Conservation (phyloP, 164 flowering plant genomes). For the Nelumbo lutea region DNA sequence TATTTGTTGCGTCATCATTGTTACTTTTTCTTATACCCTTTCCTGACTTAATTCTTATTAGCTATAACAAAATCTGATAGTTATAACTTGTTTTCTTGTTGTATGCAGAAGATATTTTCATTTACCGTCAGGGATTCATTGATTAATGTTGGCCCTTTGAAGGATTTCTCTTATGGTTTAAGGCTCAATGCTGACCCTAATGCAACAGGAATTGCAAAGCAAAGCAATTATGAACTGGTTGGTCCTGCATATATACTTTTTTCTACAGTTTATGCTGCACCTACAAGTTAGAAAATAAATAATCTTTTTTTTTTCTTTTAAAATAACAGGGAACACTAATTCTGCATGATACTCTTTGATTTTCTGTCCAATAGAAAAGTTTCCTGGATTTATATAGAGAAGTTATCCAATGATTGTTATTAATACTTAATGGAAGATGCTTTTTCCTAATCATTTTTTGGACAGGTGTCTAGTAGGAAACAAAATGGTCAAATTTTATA, state of each 20-base stretch:
- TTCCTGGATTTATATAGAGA: background rate
- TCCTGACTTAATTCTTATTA: too few relatives aligned
- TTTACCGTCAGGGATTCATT: slow-evolving; percentile 95
- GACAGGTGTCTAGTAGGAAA: background rate
- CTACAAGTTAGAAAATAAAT: background rate
- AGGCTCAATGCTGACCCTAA: slow-evolving; percentile 88
- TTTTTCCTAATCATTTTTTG: background rate
- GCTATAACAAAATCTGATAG: too few relatives aligned
- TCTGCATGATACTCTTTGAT: background rate
- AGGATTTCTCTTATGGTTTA: slow-evolving; percentile 90
- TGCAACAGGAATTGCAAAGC: slow-evolving; percentile 88
- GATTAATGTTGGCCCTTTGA: slow-evolving; percentile 88
- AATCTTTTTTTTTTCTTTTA: background rate
- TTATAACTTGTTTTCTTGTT: slow-evolving; percentile 10
- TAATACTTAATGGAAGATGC: background rate
- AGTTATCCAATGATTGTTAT: background rate
- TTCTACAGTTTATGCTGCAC: background rate
- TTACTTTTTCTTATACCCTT: too few relatives aligned
- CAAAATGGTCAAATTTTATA: too few relatives aligned
- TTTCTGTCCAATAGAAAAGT: background rate
- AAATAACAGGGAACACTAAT: too few relatives aligned
- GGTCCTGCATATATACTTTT: slow-evolving; percentile 5
- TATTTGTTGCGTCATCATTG: too few relatives aligned
- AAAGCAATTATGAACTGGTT: slow-evolving; percentile 98
- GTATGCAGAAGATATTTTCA: slow-evolving; percentile 73